Evolutionary conservation across 164 flowering plant species (phyloP).

Genomic region (Magnolia kwangsiensis): DNA sequence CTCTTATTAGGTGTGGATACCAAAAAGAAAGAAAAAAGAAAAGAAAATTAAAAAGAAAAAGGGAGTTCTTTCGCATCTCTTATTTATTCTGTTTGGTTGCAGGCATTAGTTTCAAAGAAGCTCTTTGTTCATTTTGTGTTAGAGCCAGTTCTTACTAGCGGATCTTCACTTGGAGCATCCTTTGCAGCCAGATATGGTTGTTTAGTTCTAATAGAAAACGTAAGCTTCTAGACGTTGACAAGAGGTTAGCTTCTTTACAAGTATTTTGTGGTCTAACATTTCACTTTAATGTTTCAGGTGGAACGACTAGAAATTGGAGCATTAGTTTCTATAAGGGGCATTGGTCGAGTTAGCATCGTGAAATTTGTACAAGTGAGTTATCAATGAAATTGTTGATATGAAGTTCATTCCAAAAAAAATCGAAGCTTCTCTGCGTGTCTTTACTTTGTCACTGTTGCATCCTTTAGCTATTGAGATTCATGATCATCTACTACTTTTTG

Average conservation of each 20-base stretch:
- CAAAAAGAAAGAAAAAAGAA: background rate
- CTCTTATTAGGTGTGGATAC: too few species aligned
- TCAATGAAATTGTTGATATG: background rate
- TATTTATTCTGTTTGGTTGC: constrained; percentile 25
- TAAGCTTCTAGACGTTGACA: constrained; percentile 23
- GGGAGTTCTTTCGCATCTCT: background rate
- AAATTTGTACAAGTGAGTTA: constrained; percentile 38
- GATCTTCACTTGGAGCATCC: constrained; percentile 37
- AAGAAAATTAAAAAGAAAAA: background rate
- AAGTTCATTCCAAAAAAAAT: background rate
- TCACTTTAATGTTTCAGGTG: constrained; percentile 35
- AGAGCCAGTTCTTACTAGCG: constrained; percentile 40
- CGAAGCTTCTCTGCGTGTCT: background rate
- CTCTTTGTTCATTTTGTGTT: constrained; percentile 69
- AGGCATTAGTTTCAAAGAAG: constrained; percentile 50
- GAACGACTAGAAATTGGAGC: constrained; percentile 64
- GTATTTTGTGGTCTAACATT: background rate
- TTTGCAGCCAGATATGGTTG: constrained; percentile 71
- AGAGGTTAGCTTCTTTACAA: background rate
- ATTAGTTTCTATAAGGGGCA: constrained; percentile 58
- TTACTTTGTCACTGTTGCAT: background rate
- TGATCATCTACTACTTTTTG: background rate
- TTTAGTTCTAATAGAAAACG: constrained; percentile 56
- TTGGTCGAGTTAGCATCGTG: constrained; percentile 56
- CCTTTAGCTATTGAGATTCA: background rate